Conservation (phyloP, 2,329 filamentous ascomycete genomes). For the Lomentospora prolificans region DNA sequence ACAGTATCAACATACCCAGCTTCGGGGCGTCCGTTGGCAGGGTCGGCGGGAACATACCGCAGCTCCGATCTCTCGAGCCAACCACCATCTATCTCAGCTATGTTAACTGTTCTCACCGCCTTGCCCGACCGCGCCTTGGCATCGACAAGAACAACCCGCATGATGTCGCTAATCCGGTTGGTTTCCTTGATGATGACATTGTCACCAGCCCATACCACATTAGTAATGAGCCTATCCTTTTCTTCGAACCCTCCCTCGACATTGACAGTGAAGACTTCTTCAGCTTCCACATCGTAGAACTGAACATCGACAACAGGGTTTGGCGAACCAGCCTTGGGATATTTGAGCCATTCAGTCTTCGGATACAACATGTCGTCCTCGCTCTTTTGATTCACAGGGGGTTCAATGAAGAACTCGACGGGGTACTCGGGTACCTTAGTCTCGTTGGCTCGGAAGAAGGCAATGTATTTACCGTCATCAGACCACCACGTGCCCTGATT, state of each 20-base stretch:
- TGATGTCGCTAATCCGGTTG: constrained; percentile 85
- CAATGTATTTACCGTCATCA: constrained; percentile 75
- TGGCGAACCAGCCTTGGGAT: constrained; percentile 88
- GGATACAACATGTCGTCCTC: constrained; percentile 71
- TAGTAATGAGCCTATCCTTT: constrained; percentile 81
- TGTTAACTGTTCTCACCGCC: constrained; percentile 68
- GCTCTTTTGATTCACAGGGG: constrained; percentile 66
- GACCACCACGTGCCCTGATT: constrained; percentile 95
- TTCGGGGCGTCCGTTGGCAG: constrained; percentile 60
- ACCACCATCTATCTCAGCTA: constrained; percentile 79
- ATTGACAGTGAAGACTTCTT: constrained; percentile 69
- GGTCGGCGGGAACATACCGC: constrained; percentile 75
- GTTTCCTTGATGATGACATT: constrained; percentile 85
- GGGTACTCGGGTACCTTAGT: constrained; percentile 84
- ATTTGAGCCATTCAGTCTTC: constrained; percentile 86
- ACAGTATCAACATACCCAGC: constrained; percentile 93
- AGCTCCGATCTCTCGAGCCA: constrained; percentile 94
- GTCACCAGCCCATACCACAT: constrained; percentile 80
- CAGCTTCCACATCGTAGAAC: constrained; percentile 76
- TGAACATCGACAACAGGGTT: constrained; percentile 83
- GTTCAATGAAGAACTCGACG: constrained; percentile 83
- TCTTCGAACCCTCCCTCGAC: constrained; percentile 69
- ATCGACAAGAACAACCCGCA: constrained; percentile 81
- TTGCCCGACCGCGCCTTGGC: constrained; percentile 63
- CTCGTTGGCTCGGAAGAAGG: constrained; percentile 91